These are phyloP conservation scores for Ophiostoma novo-ulmi DNA, from an alignment of 2,329 filamentous ascomycete species.

Conservation along the genomic window DNA sequence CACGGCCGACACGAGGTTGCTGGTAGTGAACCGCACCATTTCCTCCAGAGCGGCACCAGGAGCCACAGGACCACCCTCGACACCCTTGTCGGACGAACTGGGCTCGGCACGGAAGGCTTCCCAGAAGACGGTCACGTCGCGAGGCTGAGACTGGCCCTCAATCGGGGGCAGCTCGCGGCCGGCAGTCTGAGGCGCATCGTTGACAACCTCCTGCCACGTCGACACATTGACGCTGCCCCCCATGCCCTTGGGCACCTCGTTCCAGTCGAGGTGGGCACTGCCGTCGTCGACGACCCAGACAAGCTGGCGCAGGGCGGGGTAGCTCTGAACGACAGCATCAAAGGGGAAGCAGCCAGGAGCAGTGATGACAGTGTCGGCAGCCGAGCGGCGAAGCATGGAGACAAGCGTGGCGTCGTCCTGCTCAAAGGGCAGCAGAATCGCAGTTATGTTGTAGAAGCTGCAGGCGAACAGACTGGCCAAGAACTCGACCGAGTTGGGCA, in stretches of 20 bases:
- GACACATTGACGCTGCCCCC: conserved; percentile 70
- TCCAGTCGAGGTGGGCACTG: conserved; percentile 92
- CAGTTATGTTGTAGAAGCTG: conserved; percentile 80
- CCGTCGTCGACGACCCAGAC: conserved; percentile 92
- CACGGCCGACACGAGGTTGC: conserved; percentile 81
- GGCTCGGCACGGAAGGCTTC: conserved; percentile 32
- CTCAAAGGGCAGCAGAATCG: conserved; percentile 81
- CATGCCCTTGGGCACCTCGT: conserved; percentile 73
- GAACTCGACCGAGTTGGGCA: conserved; percentile 90
- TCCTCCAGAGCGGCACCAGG: conserved; percentile 49
- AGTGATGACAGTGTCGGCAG: conserved; percentile 76
- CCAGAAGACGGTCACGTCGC: conserved; percentile 64
- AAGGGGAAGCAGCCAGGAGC: conserved; percentile 83
- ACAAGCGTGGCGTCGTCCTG: conserved; percentile 61
- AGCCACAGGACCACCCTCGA: neutral
- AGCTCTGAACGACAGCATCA: conserved; percentile 59
- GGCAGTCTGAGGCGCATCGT: conserved; percentile 57
- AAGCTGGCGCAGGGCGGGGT: conserved; percentile 67
- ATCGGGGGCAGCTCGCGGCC: conserved; percentile 60
- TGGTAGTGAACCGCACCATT: conserved; percentile 75
- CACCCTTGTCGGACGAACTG: conserved; percentile 29
- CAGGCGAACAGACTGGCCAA: conserved; percentile 78
- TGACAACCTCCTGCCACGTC: conserved; percentile 89
- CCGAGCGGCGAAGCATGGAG: conserved; percentile 65
- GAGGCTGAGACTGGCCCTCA: conserved; percentile 49